Evolutionary conservation across 495 filamentous ascomycete genomes (phyloP).

Genomic region (Xylaria cubensis): DNA sequence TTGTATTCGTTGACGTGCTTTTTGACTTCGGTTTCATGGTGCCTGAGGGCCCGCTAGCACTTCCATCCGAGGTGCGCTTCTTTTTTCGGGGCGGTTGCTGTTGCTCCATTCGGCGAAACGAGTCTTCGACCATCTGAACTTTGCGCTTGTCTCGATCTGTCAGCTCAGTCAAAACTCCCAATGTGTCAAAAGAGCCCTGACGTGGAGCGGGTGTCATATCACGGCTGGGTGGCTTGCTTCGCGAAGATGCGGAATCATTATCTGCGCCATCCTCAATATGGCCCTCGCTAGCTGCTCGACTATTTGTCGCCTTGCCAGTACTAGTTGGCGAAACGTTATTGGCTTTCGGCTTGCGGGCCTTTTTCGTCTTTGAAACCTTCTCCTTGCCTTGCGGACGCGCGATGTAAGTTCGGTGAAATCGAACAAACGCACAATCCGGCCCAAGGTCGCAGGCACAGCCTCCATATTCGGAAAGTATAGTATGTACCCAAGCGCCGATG

Average conservation of each 20-base stretch:
- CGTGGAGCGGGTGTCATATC: slow-evolving; percentile 75
- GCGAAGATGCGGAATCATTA: slow-evolving; percentile 73
- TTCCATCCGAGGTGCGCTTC: slow-evolving; percentile 67
- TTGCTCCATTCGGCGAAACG: slow-evolving; percentile 70
- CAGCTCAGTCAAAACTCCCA: slow-evolving; percentile 65
- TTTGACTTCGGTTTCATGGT: slow-evolving; percentile 47
- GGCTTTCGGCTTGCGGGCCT: slow-evolving; percentile 60
- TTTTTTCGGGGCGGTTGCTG: slow-evolving; percentile 64
- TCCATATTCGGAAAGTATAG: slow-evolving; percentile 82
- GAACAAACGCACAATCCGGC: slow-evolving; percentile 70
- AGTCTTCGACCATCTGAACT: slow-evolving; percentile 81
- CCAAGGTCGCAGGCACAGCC: slow-evolving; percentile 81
- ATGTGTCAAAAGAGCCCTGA: slow-evolving; percentile 57
- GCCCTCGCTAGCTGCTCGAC: slow-evolving; percentile 79
- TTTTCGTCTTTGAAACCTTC: slow-evolving; percentile 66
- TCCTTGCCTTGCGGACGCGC: slow-evolving; percentile 52
- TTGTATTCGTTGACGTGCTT: slow-evolving; percentile 43
- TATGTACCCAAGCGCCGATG: slow-evolving; percentile 64
- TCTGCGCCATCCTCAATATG: slow-evolving; percentile 60
- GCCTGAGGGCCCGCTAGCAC: slow-evolving; percentile 39
- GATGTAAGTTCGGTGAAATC: slow-evolving; percentile 72
- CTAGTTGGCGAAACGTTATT: slow-evolving; percentile 70
- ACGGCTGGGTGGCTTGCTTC: slow-evolving; percentile 78
- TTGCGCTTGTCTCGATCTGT: slow-evolving; percentile 90
- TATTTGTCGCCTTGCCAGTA: slow-evolving; percentile 73